Conservation (phyloP, 164 flowering plant genomes). For the Stephania yunnanensis region DNA sequence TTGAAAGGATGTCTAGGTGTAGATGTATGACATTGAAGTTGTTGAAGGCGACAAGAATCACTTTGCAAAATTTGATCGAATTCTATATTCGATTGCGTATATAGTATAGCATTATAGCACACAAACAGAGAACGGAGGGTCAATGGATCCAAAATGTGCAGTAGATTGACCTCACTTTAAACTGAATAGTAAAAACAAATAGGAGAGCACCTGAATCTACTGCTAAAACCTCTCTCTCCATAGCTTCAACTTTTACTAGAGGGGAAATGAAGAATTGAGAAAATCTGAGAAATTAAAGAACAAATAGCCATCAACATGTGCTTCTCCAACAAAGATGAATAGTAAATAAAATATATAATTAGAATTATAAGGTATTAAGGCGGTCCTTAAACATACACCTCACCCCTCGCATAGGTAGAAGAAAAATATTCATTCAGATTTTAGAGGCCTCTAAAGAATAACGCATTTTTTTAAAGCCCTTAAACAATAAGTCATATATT, state of each 20-base stretch:
- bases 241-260: constrained; percentile 82
- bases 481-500: too few relatives aligned
- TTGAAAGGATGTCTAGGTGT: constrained; percentile 67
- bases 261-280: constrained; percentile 95
- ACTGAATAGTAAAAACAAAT: constrained; percentile 2
- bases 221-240: constrained; percentile 94
- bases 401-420: too few relatives aligned
- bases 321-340: background rate
- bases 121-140: constrained; percentile 11
- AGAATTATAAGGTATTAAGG: background rate
- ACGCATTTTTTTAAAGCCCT: too few relatives aligned
- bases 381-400: background rate
- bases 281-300: constrained; percentile 48
- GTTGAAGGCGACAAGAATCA: constrained; percentile 97
- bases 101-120: background rate
- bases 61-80: constrained; percentile 90
- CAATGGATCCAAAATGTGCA: background rate
- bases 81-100: constrained; percentile 36
- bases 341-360: background rate
- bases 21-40: constrained; percentile 92
- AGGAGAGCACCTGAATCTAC: constrained; percentile 82
- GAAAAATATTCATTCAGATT: too few relatives aligned
- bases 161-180: background rate
- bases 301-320: background rate
- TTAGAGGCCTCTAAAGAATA: too few relatives aligned